Evolutionary conservation across 495 filamentous ascomycete genomes (phyloP).

Genomic region (Melanomma pulvis-pyrius): DNA sequence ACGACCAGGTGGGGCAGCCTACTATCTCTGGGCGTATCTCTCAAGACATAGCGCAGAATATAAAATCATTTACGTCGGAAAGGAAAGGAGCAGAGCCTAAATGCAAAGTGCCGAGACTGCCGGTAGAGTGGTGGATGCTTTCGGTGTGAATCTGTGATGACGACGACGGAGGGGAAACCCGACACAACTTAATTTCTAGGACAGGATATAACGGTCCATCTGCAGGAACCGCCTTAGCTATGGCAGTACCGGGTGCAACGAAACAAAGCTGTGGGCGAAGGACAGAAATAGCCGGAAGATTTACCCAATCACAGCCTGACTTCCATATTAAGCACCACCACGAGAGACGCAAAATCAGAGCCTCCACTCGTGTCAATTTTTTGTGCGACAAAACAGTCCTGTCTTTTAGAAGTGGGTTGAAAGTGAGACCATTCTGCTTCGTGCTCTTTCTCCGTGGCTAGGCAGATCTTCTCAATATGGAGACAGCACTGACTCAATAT

Average conservation of each 20-base stretch:
- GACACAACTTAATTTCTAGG: neutral
- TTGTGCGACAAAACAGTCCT: neutral
- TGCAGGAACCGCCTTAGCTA: constrained; percentile 12
- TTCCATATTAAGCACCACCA: neutral
- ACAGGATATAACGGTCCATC: neutral
- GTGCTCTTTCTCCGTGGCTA: too few relatives aligned
- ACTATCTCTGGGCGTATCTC: constrained; percentile 10
- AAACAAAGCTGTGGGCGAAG: neutral
- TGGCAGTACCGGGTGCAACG: neutral
- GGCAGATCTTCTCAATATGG: too few relatives aligned
- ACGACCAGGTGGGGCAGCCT: constrained; percentile 29
- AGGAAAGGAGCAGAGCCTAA: constrained; percentile 23
- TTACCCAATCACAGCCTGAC: neutral
- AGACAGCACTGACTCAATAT: too few relatives aligned
- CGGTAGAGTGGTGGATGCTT: constrained; percentile 7
- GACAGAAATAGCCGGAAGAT: neutral
- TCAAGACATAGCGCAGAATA: constrained; percentile 11
- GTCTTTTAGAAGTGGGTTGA: neutral
- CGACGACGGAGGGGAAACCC: constrained; percentile 3
- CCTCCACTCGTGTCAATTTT: neutral
- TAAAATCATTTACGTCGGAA: constrained; percentile 31
- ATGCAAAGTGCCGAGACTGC: constrained; percentile 22
- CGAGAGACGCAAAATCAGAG: neutral
- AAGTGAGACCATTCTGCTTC: too few relatives aligned
- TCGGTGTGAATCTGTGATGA: constrained; percentile 2